Base-by-base conservation (phyloP, 257 asterid genomes). In the Solanum medicagineum region DNA sequence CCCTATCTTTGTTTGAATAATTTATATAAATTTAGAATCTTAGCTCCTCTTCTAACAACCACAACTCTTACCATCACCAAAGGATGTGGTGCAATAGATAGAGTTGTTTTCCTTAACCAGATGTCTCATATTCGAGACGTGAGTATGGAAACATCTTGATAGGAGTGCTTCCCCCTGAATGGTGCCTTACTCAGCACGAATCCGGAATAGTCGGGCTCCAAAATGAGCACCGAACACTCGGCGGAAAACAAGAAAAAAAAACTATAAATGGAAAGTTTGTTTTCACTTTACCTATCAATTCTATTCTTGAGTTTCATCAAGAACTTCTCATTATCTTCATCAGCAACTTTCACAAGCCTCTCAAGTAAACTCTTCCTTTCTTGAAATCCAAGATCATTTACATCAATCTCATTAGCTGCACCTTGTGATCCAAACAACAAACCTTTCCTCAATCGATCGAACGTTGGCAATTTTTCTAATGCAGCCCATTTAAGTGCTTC, bases 401-500 rank as follows among this genome's bases (percentile, higher is more conserved):
- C 83, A 74, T 93, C 94, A 6, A 93, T 88, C 81, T 93, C 93
- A 20, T 89, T 85, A 2, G 90, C 84, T 10, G 82, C 86, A 14
- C 97, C 96, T 17, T 79, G 79, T n/a, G 96, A 89, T 55, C 97
- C 97, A 17, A 89, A 86, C 47, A 94, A 80, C 42, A 92, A 65
- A 36, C 97, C 97, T 88, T 90, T 94, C 20, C 92, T 92, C 47
- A 94, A 75, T 56, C 97, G 90, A 83, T 92, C 96, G 9, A 89
- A 92, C 17, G 97, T 94, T 3, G 97, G 97, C 20, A 94, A 60
- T 51, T 92, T 94, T 26, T 94, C 97, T 1, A 94, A 89, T 4
- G 93, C 88, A 57, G 97, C 96, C 97, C 97, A 92, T 83, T 85
- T 91, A 6, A 92, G 87, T 42, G 93, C 93, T 56, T 92, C 96